Conservation (phyloP, 441 rosid species). For the Populus hybrid region DNA sequence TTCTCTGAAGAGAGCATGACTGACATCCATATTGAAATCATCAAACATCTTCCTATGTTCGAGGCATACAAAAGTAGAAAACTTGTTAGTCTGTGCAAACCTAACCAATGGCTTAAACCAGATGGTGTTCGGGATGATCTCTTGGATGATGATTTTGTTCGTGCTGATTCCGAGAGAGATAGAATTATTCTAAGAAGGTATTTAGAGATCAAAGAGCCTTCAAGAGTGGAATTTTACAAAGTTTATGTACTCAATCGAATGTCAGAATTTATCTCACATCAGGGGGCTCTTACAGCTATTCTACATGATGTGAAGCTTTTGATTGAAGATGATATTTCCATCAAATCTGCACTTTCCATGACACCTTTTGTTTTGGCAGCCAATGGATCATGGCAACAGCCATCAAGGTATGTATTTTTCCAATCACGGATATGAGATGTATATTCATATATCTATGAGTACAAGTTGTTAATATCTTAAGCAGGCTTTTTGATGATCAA, state of each 20-base stretch:
- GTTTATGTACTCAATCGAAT: constrained; percentile 79
- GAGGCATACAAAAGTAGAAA: constrained; percentile 82
- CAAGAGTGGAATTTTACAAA: constrained; percentile 77
- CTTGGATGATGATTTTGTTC: constrained; percentile 82
- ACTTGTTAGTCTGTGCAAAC: constrained; percentile 65
- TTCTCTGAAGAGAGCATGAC: constrained; percentile 74
- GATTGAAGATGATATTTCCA: constrained; percentile 60
- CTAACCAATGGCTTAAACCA: constrained; percentile 89
- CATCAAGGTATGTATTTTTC: constrained; percentile 61
- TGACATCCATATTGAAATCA: constrained; percentile 57
- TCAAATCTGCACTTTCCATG: constrained; percentile 52
- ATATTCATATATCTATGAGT: constrained; percentile 10
- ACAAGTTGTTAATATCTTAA: constrained; percentile 4
- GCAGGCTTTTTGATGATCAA: neutral
- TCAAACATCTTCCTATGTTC: constrained; percentile 84
- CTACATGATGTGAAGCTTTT: constrained; percentile 78
- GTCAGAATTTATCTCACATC: constrained; percentile 74
- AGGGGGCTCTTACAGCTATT: constrained; percentile 66
- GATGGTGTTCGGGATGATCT: constrained; percentile 75
- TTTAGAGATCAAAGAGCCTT: constrained; percentile 70
- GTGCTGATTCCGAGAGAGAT: constrained; percentile 90
- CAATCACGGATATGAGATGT: neutral
- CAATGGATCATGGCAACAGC: constrained; percentile 89
- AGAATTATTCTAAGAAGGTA: constrained; percentile 63
- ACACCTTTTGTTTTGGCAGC: constrained; percentile 86